Base-by-base conservation (phyloP, 306 rosid species). In the Quercus engelmannii region DNA sequence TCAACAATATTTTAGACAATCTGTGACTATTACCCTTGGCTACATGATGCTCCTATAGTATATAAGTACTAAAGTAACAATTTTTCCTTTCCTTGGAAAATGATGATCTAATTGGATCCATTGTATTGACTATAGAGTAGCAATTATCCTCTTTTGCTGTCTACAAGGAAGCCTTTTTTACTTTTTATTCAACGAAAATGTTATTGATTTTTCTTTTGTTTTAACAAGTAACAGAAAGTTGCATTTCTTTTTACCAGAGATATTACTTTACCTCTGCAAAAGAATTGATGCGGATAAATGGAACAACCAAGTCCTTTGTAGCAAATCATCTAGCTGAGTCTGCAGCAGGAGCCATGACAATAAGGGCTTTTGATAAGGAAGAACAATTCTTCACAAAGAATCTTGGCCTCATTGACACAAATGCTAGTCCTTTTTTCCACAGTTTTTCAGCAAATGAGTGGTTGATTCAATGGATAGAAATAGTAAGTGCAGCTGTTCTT, bases 251-350 rank as follows among this genome's bases (percentile, higher is more conserved):
- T 58, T 76, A 1, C 33, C 61, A 92, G 94, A 90, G 76, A 84
- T 90, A 92, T 70, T 92, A 87, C 79, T 86, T 84, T 38, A 74
- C 93, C 43, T 55, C 94, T 56, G 93, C 90, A 20, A 92, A 87
- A 80, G 92, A 89, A 80, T 59, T 92, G 74, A 90, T 88, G 97
- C 75, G 94, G 67, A 82, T 92, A 74, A 87, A 83, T 76, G 94
- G 93, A 58, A 92, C 94, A 23, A 92, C 93, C 7, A 92, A 85
- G 83, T 90, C 97, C 56, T 84, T 52, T 25, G 52, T 92, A 62
- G 89, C 92, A 23, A 90, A 87, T 74, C 89, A 92, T 83, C 55
- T 92, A 58, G 89, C 95, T 0, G 97, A 92, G 80, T 86, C 93
- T 76, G 84, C 87, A 26, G 92, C 95, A 38, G 97, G 97, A 77